Percentiles rank a stretch among this genome's conserved stretches.
Conservation (phyloP, 2,329 filamentous ascomycete genomes). For the Colletotrichum orchidophilum region DNA sequence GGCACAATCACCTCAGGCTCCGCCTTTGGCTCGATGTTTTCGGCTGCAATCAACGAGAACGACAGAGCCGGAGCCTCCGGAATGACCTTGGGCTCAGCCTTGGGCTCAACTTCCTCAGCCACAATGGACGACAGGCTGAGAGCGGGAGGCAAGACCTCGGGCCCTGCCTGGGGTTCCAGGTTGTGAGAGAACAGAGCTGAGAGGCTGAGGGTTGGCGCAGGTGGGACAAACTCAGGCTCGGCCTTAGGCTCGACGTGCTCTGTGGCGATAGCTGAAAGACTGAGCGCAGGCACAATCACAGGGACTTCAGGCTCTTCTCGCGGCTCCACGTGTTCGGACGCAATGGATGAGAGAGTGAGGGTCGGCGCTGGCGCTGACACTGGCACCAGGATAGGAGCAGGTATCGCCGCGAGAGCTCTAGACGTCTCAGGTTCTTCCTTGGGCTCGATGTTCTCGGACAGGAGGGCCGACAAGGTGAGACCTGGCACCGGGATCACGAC, state of each 20-base stretch:
- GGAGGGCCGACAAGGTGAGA: conserved; percentile 43
- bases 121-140: conserved; percentile 44
- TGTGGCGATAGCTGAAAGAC: conserved; percentile 42
- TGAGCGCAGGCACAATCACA: conserved; percentile 38
- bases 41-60: conserved; percentile 39
- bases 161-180: conserved; percentile 36
- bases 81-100: conserved; percentile 37
- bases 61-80: conserved; percentile 34
- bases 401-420: conserved; percentile 29
- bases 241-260: conserved; percentile 49
- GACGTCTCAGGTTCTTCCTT: conserved; percentile 40
- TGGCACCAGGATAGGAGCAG: conserved; percentile 32
- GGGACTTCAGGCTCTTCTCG: conserved; percentile 40
- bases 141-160: conserved; percentile 39
- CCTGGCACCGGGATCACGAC: conserved; percentile 37
- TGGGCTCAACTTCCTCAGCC: conserved; percentile 43
- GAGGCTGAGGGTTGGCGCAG: conserved; percentile 33
- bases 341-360: conserved; percentile 45
- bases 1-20: conserved; percentile 45
- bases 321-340: conserved; percentile 45
- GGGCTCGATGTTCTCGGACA: conserved; percentile 45
- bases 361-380: conserved; percentile 29
- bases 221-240: conserved; percentile 38
- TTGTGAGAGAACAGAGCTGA: conserved; percentile 30
- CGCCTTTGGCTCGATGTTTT: conserved; percentile 42